A percentile compares a stretch with the other conserved stretches of the same genome.
These are phyloP conservation scores for Erigeron canadensis DNA, from an alignment of 129 eudicot genomes.

Conservation along the genomic window DNA sequence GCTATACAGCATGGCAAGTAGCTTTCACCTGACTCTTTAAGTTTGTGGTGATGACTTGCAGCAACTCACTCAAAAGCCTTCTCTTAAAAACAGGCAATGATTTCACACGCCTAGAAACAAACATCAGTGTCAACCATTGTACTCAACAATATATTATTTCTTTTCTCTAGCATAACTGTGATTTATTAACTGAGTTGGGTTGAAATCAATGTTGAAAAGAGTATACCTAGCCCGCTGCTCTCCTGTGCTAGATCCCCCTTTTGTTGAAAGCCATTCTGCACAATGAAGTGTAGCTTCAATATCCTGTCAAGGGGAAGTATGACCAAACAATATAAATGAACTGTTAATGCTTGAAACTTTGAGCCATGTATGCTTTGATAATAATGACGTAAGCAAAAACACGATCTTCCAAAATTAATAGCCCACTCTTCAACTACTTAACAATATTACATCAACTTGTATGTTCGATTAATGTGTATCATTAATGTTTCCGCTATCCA, in stretches of 20 bases:
- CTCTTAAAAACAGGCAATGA: constrained; percentile 83
- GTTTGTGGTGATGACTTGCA: constrained; percentile 84
- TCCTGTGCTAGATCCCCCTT: constrained; percentile 90
- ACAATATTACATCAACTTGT: constrained; percentile 7
- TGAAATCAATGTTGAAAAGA: constrained; percentile 4
- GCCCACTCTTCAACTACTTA: neutral
- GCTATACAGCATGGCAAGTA: neutral
- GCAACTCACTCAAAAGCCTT: constrained; percentile 78
- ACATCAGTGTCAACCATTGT: neutral
- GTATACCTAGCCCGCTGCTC: constrained; percentile 75
- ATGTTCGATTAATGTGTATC: neutral
- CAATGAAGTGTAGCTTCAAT: constrained; percentile 99
- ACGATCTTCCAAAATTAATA: constrained; percentile 2
- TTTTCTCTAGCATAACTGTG: neutral
- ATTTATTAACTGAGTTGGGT: constrained; percentile 2
- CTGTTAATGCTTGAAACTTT: constrained; percentile 15
- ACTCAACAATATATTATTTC: neutral
- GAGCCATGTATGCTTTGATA: constrained; percentile 19
- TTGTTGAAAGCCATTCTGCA: constrained; percentile 97
- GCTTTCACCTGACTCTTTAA: constrained; percentile 69
- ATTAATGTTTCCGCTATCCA: neutral
- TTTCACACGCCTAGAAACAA: constrained; percentile 61
- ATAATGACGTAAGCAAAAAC: constrained; percentile 8
- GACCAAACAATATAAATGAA: constrained; percentile 47
- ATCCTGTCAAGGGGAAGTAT: constrained; percentile 73